A percentile compares a stretch with the other conserved stretches of the same genome.
Evolutionary conservation across 2,329 filamentous ascomycete species (phyloP).

Genomic region (Sporothrix brasiliensis): DNA sequence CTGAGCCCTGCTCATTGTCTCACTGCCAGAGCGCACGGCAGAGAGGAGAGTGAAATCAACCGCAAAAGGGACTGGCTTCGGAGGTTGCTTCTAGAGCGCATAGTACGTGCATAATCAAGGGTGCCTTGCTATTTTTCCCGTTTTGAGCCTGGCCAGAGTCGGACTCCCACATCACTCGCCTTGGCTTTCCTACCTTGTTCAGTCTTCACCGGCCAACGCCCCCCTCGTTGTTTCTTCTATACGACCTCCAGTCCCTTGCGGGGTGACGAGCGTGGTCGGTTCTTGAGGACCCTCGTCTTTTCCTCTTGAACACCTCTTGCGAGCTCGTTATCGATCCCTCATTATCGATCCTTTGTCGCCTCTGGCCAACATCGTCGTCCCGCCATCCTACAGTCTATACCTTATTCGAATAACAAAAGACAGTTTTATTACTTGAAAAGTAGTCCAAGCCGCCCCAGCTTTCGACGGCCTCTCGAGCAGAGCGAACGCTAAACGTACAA

Average conservation of each 20-base stretch:
- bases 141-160: background rate
- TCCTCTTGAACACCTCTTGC: background rate
- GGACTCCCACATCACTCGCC: background rate
- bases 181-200: background rate
- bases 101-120: constrained; percentile 4
- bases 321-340: background rate
- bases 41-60: constrained; percentile 6
- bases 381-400: background rate
- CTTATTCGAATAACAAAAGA: background rate
- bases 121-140: background rate
- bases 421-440: background rate
- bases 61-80: constrained; percentile 21
- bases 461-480: no score
- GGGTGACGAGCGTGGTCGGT: background rate
- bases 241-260: constrained; percentile 4
- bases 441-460: no score
- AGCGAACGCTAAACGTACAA: background rate
- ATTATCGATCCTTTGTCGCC: background rate
- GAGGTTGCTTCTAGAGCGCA: constrained; percentile 17
- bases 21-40: constrained; percentile 21
- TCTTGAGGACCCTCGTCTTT: background rate
- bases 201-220: background rate
- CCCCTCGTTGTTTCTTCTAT: constrained; percentile 21
- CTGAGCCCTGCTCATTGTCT: constrained; percentile 28
- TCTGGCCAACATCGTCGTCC: background rate